A percentile compares a stretch with the other conserved stretches of the same genome.
Conservation (phyloP, 2,329 filamentous ascomycete species). For the Venturia asperata region DNA sequence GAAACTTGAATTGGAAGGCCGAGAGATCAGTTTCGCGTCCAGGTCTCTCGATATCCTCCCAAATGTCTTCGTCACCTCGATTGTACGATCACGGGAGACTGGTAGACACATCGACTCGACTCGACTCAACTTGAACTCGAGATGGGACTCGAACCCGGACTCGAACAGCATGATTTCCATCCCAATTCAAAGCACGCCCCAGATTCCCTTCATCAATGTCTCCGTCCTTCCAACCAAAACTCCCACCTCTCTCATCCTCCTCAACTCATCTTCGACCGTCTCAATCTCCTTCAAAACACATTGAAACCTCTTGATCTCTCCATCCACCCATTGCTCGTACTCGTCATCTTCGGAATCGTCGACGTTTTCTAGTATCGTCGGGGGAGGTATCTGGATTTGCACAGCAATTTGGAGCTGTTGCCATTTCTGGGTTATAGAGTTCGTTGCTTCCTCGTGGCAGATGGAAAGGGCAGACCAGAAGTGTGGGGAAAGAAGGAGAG, state of each 20-base stretch:
- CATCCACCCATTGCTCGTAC: neutral
- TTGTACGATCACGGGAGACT: too few species aligned
- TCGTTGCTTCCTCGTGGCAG: neutral
- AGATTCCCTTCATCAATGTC: neutral
- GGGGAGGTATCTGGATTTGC: neutral
- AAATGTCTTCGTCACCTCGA: too few species aligned
- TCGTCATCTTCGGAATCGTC: neutral
- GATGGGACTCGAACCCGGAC: neutral
- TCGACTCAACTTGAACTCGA: too few species aligned
- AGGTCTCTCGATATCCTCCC: too few species aligned
- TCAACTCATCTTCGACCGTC: constrained; percentile 4
- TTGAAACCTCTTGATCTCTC: neutral
- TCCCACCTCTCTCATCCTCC: neutral
- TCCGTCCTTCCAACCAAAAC: neutral
- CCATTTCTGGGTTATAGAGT: neutral
- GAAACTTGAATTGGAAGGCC: too few species aligned
- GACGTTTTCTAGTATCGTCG: neutral
- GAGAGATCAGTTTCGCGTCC: too few species aligned
- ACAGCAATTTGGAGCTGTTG: neutral
- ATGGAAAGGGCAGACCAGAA: neutral
- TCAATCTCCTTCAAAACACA: constrained; percentile 21
- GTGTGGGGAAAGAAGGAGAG: neutral
- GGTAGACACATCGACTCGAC: neutral
- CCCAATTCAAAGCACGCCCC: neutral
- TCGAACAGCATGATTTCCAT: neutral